Percentiles rank a stretch among this genome's conserved stretches.
Conservation (phyloP, 352 stramenopile species). For the Globisporangium recalcitrans region DNA sequence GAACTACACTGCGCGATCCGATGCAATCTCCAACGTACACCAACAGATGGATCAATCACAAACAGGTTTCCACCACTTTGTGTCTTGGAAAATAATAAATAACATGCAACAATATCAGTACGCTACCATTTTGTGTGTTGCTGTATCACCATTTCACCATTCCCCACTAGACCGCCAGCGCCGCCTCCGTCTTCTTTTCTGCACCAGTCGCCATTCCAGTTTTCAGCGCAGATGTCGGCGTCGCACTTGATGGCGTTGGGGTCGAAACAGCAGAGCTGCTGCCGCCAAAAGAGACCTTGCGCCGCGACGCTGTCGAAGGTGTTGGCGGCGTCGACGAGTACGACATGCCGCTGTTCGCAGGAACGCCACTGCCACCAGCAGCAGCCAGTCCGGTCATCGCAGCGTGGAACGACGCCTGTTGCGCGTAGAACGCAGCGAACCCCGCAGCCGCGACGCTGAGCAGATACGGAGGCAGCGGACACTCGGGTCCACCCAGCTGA, state of each 20-base stretch:
- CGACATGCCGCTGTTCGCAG: background rate
- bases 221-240: background rate
- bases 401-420: constrained; percentile 38
- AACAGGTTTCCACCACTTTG: no score
- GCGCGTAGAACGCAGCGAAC: constrained; percentile 54
- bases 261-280: background rate
- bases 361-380: background rate
- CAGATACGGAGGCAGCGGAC: constrained; percentile 46
- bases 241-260: background rate
- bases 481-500: constrained; percentile 8
- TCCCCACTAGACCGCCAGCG: background rate
- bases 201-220: background rate
- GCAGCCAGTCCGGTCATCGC: constrained; percentile 16
- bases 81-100: constrained; percentile 2
- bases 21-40: no score
- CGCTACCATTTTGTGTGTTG: background rate
- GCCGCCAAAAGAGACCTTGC: constrained; percentile 7
- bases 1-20: no score
- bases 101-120: background rate
- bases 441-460: constrained; percentile 50
- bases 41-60: no score
- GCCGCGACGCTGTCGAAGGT: background rate
- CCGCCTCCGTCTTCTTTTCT: constrained; percentile 3
- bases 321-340: constrained; percentile 2
- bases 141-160: background rate